phyloP scores from a whole-genome alignment of 441 rosid genomes.

The Cnidoscolus chayamansa region DNA sequence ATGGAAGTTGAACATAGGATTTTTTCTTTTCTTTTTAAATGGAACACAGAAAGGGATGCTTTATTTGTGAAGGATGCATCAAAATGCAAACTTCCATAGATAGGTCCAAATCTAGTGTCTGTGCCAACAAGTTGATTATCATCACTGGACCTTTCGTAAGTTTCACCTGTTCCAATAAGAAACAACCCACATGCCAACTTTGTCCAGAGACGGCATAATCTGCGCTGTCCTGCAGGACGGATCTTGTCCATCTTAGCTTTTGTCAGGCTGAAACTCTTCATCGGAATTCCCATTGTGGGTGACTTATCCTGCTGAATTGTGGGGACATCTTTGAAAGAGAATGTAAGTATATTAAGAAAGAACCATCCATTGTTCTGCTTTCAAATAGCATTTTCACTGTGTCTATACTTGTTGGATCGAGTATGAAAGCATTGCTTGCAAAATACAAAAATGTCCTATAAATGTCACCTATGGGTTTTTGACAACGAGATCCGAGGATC shows the following conservation, averaged over 20 bases:
- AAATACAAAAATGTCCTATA: not conserved
- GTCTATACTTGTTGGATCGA: not conserved
- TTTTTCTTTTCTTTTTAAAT: not conserved
- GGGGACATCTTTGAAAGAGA: constrained; percentile 24
- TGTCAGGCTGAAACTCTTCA: constrained; percentile 41
- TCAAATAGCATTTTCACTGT: no score
- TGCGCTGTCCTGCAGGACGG: constrained; percentile 30
- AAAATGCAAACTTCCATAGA: constrained; percentile 21
- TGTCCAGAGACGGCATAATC: constrained; percentile 36
- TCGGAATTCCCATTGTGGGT: constrained; percentile 29
- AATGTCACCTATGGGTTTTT: not conserved
- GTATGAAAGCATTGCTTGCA: not conserved
- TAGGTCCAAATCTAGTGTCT: constrained; percentile 32
- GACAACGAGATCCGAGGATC: constrained; percentile 8
- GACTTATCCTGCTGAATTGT: not conserved
- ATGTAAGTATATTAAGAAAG: constrained; percentile 6
- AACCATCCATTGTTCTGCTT: no score
- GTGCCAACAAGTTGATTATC: constrained; percentile 18
- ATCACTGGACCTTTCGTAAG: constrained; percentile 21
- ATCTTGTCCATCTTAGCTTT: constrained; percentile 43
- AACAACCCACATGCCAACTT: constrained; percentile 49
- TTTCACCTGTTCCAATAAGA: constrained; percentile 36
- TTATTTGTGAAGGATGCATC: constrained; percentile 17
- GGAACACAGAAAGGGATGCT: not conserved
- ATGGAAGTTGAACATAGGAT: constrained; percentile 10